Base-by-base conservation (phyloP, 2,329 filamentous ascomycete genomes). In the Phialocephala sp. region DNA sequence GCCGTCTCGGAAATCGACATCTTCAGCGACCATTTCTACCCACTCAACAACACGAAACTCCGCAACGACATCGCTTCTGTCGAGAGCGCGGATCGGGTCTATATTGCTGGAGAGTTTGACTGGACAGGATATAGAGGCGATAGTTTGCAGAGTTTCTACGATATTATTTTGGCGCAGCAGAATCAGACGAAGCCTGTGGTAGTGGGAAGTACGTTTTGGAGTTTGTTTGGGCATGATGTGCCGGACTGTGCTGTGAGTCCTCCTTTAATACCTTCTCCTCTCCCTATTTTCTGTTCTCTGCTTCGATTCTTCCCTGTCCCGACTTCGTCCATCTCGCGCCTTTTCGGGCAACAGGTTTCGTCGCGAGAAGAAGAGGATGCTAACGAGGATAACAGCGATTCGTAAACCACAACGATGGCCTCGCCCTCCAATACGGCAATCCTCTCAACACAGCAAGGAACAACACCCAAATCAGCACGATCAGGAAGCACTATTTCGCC, bases 1-100 rank as follows among this genome's bases (percentile, higher is more conserved):
- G 67, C 36, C 20, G 77, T 83, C 45, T 64, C 76, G 5, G 79
- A 80, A 67, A 74, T 84, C 3, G 82, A 84, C 67, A 78, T 83
- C 32, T 82, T 79, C 71, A 81, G 79, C 15, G 76, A 84, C 70
- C 82, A 84, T 68, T 83, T 78, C 72, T 84, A 83, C 67, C 81
- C 81, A 0, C 70, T 79, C 58, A 76, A 80, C 66, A 74, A 76
- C n/a, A 71, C 71, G 35, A 80, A 79, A 68, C 72, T 84, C 39
- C 70, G 76, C 59, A 64, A 68, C 1, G 81, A 79, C 57, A 79
- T 82, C 45, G 73, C 70, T 5, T 69, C 73, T 5, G 80, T 80
- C 15, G 77, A 77, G 63, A 64, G 67, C 8, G 76, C 71, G 2
- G 68, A 76, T 60, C 79, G 78, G 64, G 77, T 79, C 15, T 83